Base-by-base conservation (phyloP, 495 filamentous ascomycete species). In the Hypoxylon lenormandii region DNA sequence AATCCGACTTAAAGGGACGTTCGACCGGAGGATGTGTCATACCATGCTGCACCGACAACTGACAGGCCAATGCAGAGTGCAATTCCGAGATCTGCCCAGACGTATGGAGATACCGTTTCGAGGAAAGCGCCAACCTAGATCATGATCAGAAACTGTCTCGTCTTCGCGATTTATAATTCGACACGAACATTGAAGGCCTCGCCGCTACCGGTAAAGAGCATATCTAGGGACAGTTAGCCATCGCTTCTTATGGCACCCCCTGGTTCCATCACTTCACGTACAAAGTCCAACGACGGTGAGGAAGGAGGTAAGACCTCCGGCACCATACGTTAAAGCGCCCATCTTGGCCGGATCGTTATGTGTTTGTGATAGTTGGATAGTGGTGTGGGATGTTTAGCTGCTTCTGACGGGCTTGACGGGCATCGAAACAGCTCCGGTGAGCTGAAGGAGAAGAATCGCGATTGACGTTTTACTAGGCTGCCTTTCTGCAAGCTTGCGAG, bases 1-100 rank as follows among this genome's bases (percentile, higher is more conserved):
- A 5, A 13, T 8, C 38, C 36, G 46, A 57, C 21, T 52, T 54
- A n/a, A 37, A 60, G 15, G 58, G 42, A 33, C 15, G 36, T 28
- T 50, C 16, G 59, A 28, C 42, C 28, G 40, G 42, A 54, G 57
- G 16, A 49, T 30, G 0, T 47, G 15, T 55, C 85, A 63, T 91
- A 98, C 95, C 95, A 98, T 88, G 94, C 92, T 75, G 96, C 96
- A 73, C 96, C 96, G 33, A 97, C 92, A 10, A 97, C 93, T 51
- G 95, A 98, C 37, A 97, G 84, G 18, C 94, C 93, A 73, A 97
- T 97, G 80, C 95, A 98, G 68, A 98, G 88, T 21, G 89, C 91
- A 66, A 98, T 97, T 68, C 96, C 96, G 43, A 96, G 77, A 75
- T 87, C 86, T 65, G 94, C 96, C 92, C 93, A 99, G 46, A 91